A percentile compares a stretch with the other conserved stretches of the same genome.
Conservation (phyloP, 345 rosid species). For the Citrus sp. region DNA sequence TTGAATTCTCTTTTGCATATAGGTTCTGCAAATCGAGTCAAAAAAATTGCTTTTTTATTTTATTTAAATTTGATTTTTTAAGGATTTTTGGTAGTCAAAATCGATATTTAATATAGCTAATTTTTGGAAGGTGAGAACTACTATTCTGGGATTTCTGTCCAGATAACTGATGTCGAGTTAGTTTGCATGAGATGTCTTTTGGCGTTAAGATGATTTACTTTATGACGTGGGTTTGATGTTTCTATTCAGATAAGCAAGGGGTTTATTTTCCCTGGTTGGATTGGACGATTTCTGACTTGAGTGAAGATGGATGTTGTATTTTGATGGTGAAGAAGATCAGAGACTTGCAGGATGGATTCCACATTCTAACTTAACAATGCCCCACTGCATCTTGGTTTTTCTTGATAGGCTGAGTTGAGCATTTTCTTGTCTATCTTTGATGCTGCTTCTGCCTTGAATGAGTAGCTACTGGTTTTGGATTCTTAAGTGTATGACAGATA, state of each 20-base stretch:
- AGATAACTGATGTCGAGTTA: neutral
- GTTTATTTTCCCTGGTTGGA: constrained; percentile 7
- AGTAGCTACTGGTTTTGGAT: neutral
- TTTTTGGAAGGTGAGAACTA: neutral
- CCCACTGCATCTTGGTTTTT: constrained; percentile 4
- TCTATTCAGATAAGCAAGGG: constrained; percentile 19
- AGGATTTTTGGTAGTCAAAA: neutral
- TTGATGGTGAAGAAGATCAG: neutral
- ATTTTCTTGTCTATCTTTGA: neutral
- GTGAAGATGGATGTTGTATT: constrained; percentile 6
- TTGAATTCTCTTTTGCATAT: constrained; percentile 12
- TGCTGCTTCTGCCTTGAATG: constrained; percentile 19
- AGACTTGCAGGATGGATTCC: neutral
- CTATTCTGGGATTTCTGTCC: neutral
- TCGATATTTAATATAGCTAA: neutral
- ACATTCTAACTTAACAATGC: constrained; percentile 4
- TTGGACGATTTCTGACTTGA: neutral
- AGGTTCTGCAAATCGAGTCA: constrained; percentile 13
- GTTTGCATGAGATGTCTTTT: neutral
- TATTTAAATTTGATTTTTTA: neutral
- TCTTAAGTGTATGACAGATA: constrained; percentile 12
- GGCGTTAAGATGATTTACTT: neutral
- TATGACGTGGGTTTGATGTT: constrained; percentile 19
- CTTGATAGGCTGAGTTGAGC: neutral
- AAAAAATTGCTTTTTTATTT: neutral